phyloP scores from a whole-genome alignment of 805 yeast species.

The Kodamaea nitidulidarum region DNA sequence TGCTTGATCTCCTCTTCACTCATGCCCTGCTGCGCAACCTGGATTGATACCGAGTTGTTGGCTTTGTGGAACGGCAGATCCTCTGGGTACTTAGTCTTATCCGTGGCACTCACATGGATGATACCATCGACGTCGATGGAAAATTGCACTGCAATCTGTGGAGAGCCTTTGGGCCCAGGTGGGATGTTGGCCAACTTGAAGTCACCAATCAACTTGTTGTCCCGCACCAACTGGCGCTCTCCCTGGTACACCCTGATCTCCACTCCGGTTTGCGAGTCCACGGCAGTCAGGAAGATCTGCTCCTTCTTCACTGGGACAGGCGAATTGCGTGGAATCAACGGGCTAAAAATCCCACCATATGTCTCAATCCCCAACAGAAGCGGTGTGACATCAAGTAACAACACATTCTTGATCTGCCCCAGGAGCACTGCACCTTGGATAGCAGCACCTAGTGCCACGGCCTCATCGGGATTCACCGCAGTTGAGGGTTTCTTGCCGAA shows the following conservation, averaged over 20 bases:
- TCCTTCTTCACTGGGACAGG: slow-evolving; percentile 74
- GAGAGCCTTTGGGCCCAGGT: slow-evolving; percentile 72
- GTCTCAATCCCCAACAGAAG: slow-evolving; percentile 64
- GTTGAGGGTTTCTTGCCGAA: slow-evolving; percentile 67
- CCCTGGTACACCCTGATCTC: slow-evolving; percentile 79
- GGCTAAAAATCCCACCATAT: slow-evolving; percentile 79
- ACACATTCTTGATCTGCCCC: slow-evolving; percentile 25
- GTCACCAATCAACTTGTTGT: slow-evolving; percentile 72
- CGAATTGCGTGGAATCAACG: slow-evolving; percentile 72
- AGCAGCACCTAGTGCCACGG: slow-evolving; percentile 29
- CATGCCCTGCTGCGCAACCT: slow-evolving; percentile 47
- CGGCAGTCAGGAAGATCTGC: slow-evolving; percentile 74
- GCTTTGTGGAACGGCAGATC: slow-evolving; percentile 41
- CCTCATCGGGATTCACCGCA: slow-evolving; percentile 71
- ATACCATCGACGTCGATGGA: slow-evolving; percentile 82
- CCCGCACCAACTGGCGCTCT: slow-evolving; percentile 73
- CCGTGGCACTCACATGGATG: slow-evolving; percentile 55
- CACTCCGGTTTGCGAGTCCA: slow-evolving; percentile 82
- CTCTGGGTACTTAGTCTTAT: slow-evolving; percentile 41
- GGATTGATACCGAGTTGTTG: slow-evolving; percentile 41
- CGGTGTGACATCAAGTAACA: slow-evolving; percentile 26
- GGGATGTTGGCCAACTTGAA: slow-evolving; percentile 71
- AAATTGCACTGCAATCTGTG: slow-evolving; percentile 73
- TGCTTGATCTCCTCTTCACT: slow-evolving; percentile 63
- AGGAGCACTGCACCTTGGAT: slow-evolving; percentile 28